A percentile compares a stretch with the other conserved stretches of the same genome.
Conservation (phyloP, 1,284 basidiomycete species). For the Leccinum insigne region DNA sequence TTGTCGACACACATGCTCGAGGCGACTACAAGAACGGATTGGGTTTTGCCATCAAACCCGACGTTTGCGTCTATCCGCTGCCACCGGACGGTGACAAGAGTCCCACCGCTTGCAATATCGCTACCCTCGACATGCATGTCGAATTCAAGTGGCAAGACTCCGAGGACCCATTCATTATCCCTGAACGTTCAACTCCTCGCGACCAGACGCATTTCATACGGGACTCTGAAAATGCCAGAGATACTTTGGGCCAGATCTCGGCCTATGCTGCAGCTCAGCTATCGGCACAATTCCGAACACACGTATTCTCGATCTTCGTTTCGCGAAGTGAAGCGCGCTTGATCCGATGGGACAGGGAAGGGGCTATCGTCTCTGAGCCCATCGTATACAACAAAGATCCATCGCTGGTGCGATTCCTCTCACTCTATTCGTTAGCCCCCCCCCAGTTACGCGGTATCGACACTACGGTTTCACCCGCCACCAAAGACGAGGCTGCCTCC, state of each 20-base stretch:
- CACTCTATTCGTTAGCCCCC: not conserved
- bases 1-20: conserved; percentile 1
- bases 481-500: not conserved
- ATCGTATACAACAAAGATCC: not conserved
- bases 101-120: not conserved
- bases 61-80: not conserved
- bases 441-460: not conserved
- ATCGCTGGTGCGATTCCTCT: not conserved
- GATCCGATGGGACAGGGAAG: conserved; percentile 1
- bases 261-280: not conserved
- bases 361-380: not conserved
- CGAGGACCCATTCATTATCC: not conserved
- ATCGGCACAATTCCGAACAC: not conserved
- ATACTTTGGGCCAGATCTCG: not conserved
- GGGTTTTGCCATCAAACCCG: not conserved
- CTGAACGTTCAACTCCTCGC: not conserved
- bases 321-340: not conserved
- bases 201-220: not conserved
- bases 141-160: not conserved
- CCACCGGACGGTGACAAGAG: not conserved
- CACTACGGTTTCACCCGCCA: not conserved
- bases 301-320: not conserved
- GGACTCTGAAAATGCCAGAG: not conserved
- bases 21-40: not conserved
- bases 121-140: not conserved